Conservation (phyloP, 2,329 filamentous ascomycete genomes). For the Metarhizium sp. region DNA sequence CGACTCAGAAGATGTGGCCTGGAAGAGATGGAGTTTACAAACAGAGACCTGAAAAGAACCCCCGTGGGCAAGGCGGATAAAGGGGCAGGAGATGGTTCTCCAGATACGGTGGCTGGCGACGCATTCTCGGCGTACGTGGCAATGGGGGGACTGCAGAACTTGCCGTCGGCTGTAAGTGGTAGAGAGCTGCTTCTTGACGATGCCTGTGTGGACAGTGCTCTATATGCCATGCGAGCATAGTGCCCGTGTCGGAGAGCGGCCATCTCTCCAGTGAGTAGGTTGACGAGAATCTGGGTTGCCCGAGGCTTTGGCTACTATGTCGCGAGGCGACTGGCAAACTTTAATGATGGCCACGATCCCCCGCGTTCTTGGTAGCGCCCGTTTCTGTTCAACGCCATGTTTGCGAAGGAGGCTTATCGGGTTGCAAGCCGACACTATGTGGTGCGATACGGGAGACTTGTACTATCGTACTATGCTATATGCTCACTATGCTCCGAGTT, state of each 20-base stretch:
- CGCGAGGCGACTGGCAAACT: not conserved
- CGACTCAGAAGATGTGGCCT: slow-evolving; percentile 29
- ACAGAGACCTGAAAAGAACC: slow-evolving; percentile 28
- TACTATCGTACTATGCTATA: too few relatives aligned
- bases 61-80: slow-evolving; percentile 21
- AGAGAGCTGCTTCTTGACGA: not conserved
- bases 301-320: not conserved
- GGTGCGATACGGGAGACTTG: too few relatives aligned
- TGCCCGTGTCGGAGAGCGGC: not conserved
- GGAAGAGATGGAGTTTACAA: slow-evolving; percentile 37
- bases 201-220: not conserved
- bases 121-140: not conserved
- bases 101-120: not conserved
- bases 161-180: not conserved
- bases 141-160: not conserved
- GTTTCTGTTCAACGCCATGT: not conserved
- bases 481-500: too few relatives aligned
- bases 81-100: slow-evolving; percentile 5
- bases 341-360: not conserved
- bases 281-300: not conserved
- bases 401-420: not conserved
- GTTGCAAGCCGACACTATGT: not conserved
- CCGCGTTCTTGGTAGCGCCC: not conserved
- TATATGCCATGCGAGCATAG: not conserved
- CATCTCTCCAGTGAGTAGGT: not conserved